Evolutionary conservation across 129 eudicot genomes (phyloP).

Genomic region (Erigeron canadensis): DNA sequence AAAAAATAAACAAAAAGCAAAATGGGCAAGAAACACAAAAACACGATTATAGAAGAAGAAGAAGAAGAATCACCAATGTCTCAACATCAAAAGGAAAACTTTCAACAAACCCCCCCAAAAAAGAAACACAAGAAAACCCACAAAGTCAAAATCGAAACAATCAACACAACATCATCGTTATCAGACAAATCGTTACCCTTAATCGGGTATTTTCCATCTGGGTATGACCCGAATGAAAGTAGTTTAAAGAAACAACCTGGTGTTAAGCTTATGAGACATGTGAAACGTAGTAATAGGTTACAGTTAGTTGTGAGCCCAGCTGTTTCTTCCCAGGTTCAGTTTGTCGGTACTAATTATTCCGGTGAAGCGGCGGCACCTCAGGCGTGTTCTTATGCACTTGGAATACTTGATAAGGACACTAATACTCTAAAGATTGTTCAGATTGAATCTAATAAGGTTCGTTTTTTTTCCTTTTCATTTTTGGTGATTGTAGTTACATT

Average conservation of each 20-base stretch:
- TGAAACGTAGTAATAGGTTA: conserved; percentile 39
- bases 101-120: conserved; percentile 18
- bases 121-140: conserved; percentile 25
- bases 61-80: neutral
- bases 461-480: too few relatives aligned
- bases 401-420: conserved; percentile 61
- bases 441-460: conserved; percentile 73
- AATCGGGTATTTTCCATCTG: conserved; percentile 75
- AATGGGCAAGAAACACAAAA: neutral
- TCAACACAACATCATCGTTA: conserved; percentile 13
- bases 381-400: conserved; percentile 65
- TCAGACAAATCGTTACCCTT: conserved; percentile 55
- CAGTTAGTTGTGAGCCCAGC: conserved; percentile 58
- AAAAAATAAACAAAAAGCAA: too few relatives aligned
- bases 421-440: conserved; percentile 67
- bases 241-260: conserved; percentile 22
- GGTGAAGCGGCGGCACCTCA: conserved; percentile 78
- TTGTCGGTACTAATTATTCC: conserved; percentile 67
- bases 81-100: conserved; percentile 1
- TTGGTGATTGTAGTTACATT: too few relatives aligned
- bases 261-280: conserved; percentile 49
- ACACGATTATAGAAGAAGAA: neutral
- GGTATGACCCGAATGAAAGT: conserved; percentile 49
- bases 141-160: conserved; percentile 44
- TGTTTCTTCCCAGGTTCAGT: conserved; percentile 48